A percentile compares a stretch with the other conserved stretches of the same genome.
Conservation (phyloP, 2,329 filamentous ascomycete genomes). For the Colletotrichum sp. region DNA sequence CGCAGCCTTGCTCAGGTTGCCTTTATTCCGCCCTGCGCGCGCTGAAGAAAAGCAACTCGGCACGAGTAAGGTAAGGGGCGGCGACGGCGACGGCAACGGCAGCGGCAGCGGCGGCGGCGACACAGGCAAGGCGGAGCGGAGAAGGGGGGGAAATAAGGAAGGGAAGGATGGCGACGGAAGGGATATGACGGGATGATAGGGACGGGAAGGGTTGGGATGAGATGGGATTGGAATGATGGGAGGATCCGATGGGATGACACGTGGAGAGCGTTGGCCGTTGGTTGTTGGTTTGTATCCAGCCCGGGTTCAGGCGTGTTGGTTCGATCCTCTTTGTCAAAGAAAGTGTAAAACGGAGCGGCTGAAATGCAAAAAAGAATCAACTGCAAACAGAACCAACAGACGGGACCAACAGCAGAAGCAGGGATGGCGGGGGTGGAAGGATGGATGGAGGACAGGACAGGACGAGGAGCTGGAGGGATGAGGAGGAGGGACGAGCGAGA, state of each 20-base stretch:
- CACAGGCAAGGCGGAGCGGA: neutral
- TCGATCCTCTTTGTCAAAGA: neutral
- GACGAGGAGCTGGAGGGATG: neutral
- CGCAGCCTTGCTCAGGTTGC: neutral
- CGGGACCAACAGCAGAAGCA: neutral
- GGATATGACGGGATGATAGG: neutral
- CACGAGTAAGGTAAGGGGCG: conserved; percentile 3
- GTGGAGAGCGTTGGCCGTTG: conserved; percentile 1
- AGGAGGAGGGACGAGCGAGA: neutral
- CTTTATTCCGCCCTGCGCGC: neutral
- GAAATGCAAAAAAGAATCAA: neutral
- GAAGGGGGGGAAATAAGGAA: neutral
- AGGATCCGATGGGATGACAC: conserved; percentile 4
- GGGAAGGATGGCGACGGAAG: neutral
- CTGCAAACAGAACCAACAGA: neutral
- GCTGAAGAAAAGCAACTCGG: neutral
- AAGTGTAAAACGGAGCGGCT: neutral
- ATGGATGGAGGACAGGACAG: neutral
- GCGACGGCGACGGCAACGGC: neutral
- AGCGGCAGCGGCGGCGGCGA: neutral
- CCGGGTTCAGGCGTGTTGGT: neutral
- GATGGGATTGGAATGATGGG: neutral
- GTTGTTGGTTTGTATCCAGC: neutral
- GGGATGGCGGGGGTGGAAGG: neutral
- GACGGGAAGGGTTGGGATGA: neutral